Percentiles rank a stretch among this genome's conserved stretches.
Conservation (phyloP, 1,284 basidiomycete genomes). For the Phenoliferia sp. region DNA sequence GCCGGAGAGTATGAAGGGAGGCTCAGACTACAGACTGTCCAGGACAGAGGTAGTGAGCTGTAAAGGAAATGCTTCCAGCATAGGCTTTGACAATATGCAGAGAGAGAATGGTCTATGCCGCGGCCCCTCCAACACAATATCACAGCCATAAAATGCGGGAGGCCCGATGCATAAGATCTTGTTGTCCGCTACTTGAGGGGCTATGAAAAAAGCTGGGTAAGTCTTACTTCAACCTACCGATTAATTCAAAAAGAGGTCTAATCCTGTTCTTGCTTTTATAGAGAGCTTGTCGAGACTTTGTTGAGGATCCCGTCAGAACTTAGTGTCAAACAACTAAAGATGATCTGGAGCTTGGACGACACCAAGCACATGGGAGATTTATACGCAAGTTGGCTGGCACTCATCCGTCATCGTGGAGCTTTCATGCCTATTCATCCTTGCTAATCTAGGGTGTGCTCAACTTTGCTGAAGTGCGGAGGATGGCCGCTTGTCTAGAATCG, state of each 20-base stretch:
- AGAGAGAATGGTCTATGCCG: too few species aligned
- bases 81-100: too few species aligned
- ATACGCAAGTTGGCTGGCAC: constrained; percentile 41
- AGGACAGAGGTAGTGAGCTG: too few species aligned
- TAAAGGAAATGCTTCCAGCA: too few species aligned
- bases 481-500: too few species aligned
- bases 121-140: too few species aligned
- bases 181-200: constrained; percentile 42
- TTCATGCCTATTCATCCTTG: constrained; percentile 43
- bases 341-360: constrained; percentile 15
- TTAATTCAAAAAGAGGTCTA: background rate
- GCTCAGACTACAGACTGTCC: too few species aligned
- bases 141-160: too few species aligned
- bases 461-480: constrained; percentile 31
- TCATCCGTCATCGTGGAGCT: constrained; percentile 42
- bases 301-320: constrained; percentile 33
- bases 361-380: constrained; percentile 37
- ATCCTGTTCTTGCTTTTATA: background rate
- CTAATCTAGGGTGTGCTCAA: constrained; percentile 36
- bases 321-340: constrained; percentile 12
- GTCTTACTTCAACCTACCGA: background rate
- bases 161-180: constrained; percentile 41
- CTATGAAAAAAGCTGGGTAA: constrained; percentile 41
- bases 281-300: constrained; percentile 39
- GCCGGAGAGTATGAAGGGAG: constrained; percentile 74